Percentiles rank a stretch among this genome's conserved stretches.
phyloP scores from a whole-genome alignment of 2,329 filamentous ascomycete species.

The Calonectria leucothoes region DNA sequence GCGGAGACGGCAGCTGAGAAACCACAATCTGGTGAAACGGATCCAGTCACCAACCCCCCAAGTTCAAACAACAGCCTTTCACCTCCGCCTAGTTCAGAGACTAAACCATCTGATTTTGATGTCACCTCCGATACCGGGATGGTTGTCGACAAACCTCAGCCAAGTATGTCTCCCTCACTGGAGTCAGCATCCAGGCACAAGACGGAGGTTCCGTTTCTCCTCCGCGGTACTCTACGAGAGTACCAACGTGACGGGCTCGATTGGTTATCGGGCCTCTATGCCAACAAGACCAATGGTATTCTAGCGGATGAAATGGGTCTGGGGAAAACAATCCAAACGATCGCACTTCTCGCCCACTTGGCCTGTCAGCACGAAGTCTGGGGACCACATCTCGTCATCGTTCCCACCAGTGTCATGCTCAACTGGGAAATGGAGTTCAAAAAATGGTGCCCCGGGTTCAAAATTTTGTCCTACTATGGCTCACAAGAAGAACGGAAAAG shows the following conservation, averaged over 20 bases:
- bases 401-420: conserved; percentile 97
- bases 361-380: conserved; percentile 91
- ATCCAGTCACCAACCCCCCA: conserved; percentile 54
- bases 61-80: conserved; percentile 61
- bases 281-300: conserved; percentile 94
- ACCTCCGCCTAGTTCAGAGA: conserved; percentile 59
- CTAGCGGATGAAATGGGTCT: conserved; percentile 98
- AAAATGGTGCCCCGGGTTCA: conserved; percentile 98
- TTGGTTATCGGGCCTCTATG: conserved; percentile 94
- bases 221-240: conserved; percentile 90
- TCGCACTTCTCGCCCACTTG: conserved; percentile 90
- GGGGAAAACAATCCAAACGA: conserved; percentile 98
- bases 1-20: conserved; percentile 45
- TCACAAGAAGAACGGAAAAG: conserved; percentile 90
- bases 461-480: conserved; percentile 97
- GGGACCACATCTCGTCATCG: conserved; percentile 96
- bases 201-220: conserved; percentile 82
- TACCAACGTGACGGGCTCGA: conserved; percentile 98
- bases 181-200: conserved; percentile 57
- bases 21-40: conserved; percentile 55
- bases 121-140: conserved; percentile 53
- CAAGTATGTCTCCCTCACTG: conserved; percentile 50
- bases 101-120: conserved; percentile 62
- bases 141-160: conserved; percentile 41
- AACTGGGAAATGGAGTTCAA: conserved; percentile 99